Percentiles rank a stretch among this genome's conserved stretches.
These are phyloP conservation scores for Cryptosporidium viatorum DNA, from an alignment of 169 alveolate genomes.

Conservation along the genomic window DNA sequence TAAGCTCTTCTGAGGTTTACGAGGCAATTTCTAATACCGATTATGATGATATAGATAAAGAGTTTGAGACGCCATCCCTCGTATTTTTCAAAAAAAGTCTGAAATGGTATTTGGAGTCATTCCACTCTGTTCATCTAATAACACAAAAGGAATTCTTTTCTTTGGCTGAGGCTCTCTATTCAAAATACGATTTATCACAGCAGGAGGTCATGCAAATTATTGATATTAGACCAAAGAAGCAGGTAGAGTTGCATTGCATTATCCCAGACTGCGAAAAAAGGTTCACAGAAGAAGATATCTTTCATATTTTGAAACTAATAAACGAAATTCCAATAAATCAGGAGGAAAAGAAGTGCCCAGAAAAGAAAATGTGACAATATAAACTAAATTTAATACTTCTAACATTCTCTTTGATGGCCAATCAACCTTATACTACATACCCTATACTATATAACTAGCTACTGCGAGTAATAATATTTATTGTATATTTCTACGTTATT, in stretches of 20 bases:
- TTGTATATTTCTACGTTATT: neutral
- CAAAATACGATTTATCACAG: slow-evolving; percentile 20
- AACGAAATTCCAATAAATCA: neutral
- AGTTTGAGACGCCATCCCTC: slow-evolving; percentile 2
- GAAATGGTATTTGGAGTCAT: slow-evolving; percentile 59
- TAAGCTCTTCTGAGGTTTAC: slow-evolving; percentile 60
- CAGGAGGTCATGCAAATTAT: slow-evolving; percentile 62
- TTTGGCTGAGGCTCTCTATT: slow-evolving; percentile 8
- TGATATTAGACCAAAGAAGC: slow-evolving; percentile 43
- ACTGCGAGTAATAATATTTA: neutral
- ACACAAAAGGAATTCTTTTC: slow-evolving; percentile 10
- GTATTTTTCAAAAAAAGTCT: slow-evolving; percentile 38
- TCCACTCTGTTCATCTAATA: neutral
- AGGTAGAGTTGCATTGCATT: slow-evolving; percentile 54
- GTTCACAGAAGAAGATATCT: slow-evolving; percentile 46
- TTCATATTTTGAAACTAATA: slow-evolving; percentile 15
- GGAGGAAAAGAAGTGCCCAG: neutral
- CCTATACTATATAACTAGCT: neutral
- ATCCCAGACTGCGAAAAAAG: slow-evolving; percentile 54
- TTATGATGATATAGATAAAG: neutral
- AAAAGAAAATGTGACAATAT: neutral
- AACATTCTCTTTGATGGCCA: neutral
- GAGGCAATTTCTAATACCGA: slow-evolving; percentile 13
- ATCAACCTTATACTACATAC: neutral
- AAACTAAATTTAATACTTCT: neutral